Conservation (phyloP, 2,329 filamentous ascomycete species). For the Mycosphaerella arachidis region DNA sequence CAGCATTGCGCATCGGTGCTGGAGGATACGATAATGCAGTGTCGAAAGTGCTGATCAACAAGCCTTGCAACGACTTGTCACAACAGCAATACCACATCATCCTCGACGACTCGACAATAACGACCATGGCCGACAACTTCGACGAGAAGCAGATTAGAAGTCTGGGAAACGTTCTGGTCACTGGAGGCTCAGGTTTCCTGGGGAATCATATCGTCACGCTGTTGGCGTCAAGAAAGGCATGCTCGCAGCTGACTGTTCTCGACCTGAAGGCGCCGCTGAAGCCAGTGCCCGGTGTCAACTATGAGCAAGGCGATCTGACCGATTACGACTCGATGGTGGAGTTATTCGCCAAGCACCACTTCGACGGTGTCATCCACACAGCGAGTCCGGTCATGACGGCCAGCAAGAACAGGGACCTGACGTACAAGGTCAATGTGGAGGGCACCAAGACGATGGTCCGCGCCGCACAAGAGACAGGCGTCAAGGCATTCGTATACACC, state of each 20-base stretch:
- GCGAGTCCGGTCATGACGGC: conserved; percentile 42
- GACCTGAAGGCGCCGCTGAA: conserved; percentile 43
- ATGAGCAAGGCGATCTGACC: conserved; percentile 50
- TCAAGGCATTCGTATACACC: conserved; percentile 52
- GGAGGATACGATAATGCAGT: neutral
- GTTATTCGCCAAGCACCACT: conserved; percentile 42
- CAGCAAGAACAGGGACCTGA: conserved; percentile 37
- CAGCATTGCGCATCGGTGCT: neutral
- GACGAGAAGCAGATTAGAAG: conserved; percentile 24
- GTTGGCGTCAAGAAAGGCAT: conserved; percentile 39
- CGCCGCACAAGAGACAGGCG: conserved; percentile 44
- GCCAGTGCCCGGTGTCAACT: conserved; percentile 41
- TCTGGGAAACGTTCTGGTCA: conserved; percentile 45
- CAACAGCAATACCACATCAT: neutral
- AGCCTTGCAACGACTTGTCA: neutral
- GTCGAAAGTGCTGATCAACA: neutral
- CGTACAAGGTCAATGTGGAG: conserved; percentile 49
- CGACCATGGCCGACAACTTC: conserved; percentile 5
- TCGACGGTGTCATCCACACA: conserved; percentile 48
- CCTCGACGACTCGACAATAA: neutral
- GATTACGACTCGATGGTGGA: conserved; percentile 38
- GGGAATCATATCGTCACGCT: conserved; percentile 49
- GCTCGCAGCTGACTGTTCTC: conserved; percentile 44
- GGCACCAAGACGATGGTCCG: conserved; percentile 48
- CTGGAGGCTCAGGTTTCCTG: conserved; percentile 50